Conservation (phyloP, 805 yeast species). For the Candida bentonensis region DNA sequence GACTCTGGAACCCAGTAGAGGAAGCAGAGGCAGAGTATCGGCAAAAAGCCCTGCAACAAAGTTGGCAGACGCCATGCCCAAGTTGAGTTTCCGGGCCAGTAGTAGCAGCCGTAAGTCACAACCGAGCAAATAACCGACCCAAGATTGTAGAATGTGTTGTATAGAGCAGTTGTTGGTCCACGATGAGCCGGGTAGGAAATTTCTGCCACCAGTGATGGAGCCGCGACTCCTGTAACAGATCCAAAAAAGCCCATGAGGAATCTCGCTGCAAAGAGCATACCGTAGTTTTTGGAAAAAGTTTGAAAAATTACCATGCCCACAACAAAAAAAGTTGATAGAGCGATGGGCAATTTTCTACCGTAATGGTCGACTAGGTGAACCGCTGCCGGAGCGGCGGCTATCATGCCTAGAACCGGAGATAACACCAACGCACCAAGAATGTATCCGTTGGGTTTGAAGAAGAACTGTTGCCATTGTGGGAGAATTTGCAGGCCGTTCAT, state of each 20-base stretch:
- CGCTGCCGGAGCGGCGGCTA: neutral
- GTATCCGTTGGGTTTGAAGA: slow-evolving; percentile 5
- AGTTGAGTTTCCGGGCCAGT: slow-evolving; percentile 10
- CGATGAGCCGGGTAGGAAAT: neutral
- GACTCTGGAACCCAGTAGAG: slow-evolving; percentile 31
- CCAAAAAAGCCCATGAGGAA: slow-evolving; percentile 1
- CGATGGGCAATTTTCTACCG: slow-evolving; percentile 4
- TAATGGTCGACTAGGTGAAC: neutral
- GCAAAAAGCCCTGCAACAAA: slow-evolving; percentile 34
- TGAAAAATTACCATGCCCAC: neutral
- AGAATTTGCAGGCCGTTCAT: slow-evolving; percentile 7
- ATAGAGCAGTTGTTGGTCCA: neutral
- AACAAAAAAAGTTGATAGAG: slow-evolving; percentile 1
- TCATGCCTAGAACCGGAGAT: slow-evolving; percentile 1
- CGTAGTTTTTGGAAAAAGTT: neutral
- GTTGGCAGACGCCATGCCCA: slow-evolving; percentile 46
- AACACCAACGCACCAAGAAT: slow-evolving; percentile 7
- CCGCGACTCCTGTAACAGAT: neutral
- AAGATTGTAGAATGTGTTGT: slow-evolving; percentile 9
- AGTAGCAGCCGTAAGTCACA: slow-evolving; percentile 33
- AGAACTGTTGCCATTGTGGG: slow-evolving; percentile 3
- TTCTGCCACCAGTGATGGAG: neutral
- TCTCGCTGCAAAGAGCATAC: neutral
- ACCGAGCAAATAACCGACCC: slow-evolving; percentile 39
- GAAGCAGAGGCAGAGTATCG: slow-evolving; percentile 26